phyloP scores from a whole-genome alignment of 495 filamentous ascomycete genomes.

The Platismatia glauca region DNA sequence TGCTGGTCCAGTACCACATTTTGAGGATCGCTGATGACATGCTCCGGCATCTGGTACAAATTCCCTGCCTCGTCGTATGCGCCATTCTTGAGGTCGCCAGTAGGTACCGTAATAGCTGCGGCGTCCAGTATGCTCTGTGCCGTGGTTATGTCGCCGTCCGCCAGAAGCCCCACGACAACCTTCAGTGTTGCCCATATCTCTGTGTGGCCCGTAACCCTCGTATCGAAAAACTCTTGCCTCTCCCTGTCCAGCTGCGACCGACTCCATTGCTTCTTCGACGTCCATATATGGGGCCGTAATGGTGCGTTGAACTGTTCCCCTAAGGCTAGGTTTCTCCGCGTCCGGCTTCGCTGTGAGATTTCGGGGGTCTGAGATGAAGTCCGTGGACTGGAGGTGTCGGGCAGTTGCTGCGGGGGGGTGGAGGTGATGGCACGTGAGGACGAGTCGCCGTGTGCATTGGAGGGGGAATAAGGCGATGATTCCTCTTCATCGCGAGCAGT shows the following conservation, averaged over 20 bases:
- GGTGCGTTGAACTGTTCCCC: slow-evolving; percentile 44
- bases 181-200: slow-evolving; percentile 74
- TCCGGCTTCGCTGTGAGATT: slow-evolving; percentile 15
- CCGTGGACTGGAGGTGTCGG: slow-evolving; percentile 14
- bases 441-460: slow-evolving; percentile 17
- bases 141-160: slow-evolving; percentile 50
- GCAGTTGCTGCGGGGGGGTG: slow-evolving; percentile 13
- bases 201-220: slow-evolving; percentile 61
- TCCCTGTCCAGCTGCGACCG: slow-evolving; percentile 40
- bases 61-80: slow-evolving; percentile 71
- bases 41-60: slow-evolving; percentile 66
- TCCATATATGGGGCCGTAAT: slow-evolving; percentile 43
- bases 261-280: slow-evolving; percentile 47
- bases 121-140: slow-evolving; percentile 73
- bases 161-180: slow-evolving; percentile 55
- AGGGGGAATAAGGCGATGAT: slow-evolving; percentile 20
- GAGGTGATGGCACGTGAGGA: slow-evolving; percentile 24
- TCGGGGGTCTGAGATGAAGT: slow-evolving; percentile 14
- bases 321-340: slow-evolving; percentile 25
- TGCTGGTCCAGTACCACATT: slow-evolving; percentile 47
- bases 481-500: slow-evolving; percentile 16
- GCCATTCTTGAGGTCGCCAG: slow-evolving; percentile 59
- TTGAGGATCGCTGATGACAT: slow-evolving; percentile 64
- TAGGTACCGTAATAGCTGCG: slow-evolving; percentile 70
- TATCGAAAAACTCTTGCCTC: slow-evolving; percentile 69